A percentile compares a stretch with the other conserved stretches of the same genome.
These are phyloP conservation scores for Hibiscus trionum DNA, from an alignment of 345 rosid species.

Conservation along the genomic window DNA sequence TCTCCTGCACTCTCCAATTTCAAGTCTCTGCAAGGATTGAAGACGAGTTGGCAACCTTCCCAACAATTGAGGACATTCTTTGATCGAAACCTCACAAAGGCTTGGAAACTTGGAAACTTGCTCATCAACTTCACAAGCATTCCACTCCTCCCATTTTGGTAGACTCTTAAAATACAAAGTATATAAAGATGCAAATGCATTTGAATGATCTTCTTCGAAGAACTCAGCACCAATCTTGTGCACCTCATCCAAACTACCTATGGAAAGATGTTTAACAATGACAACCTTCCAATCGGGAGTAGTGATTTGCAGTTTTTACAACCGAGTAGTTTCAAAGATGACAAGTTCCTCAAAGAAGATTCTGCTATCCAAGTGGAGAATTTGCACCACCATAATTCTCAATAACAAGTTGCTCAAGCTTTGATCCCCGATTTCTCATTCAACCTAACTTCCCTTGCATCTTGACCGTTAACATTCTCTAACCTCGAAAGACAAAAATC, in stretches of 20 bases:
- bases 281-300: neutral
- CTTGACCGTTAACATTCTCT: too few relatives aligned
- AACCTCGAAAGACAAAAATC: too few relatives aligned
- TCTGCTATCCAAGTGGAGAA: neutral
- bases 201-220: neutral
- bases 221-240: neutral
- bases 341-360: neutral
- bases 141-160: neutral
- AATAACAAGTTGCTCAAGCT: too few relatives aligned
- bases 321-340: neutral
- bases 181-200: neutral
- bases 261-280: neutral
- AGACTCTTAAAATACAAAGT: neutral
- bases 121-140: neutral
- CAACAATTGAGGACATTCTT: neutral
- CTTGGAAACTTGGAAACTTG: neutral
- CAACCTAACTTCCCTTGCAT: too few relatives aligned
- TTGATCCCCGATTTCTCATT: too few relatives aligned
- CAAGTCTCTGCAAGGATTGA: neutral
- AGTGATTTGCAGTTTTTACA: neutral
- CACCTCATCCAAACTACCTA: neutral
- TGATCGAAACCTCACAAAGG: neutral
- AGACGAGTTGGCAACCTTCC: neutral
- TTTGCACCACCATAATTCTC: neutral
- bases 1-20: neutral